Evolutionary conservation across 768 basidiomycete species (phyloP), one percentile per base, ranked within the genome.

Genomic region (Tylopilus cervinicoccineus): DNA sequence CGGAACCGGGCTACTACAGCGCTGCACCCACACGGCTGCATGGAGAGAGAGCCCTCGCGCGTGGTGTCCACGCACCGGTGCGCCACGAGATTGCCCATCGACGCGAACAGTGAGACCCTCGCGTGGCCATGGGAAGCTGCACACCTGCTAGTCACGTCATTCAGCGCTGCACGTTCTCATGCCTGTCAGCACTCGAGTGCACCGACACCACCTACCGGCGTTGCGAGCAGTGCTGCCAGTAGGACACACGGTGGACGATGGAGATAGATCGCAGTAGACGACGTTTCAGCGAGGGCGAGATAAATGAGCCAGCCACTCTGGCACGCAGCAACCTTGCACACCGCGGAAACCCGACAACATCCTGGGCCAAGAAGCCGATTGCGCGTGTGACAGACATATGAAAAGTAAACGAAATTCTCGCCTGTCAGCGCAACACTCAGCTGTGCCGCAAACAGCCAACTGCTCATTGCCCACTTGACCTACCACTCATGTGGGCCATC

Each of bases 321-420:
- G 26, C 32, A 43, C 27, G 38, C 50, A 51, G 19, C 26, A 45
- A 17, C 50, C 20, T 17, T 41, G 36, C 32, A 37, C 37, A 48
- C 63, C 62, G 54, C 61, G 62, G 61, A 63, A 33, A 47, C 46
- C 57, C 57, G 57, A 52, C 44, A 20, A 54, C 50, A 43, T 27
- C 41, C 57, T n/a, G n/a, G n/a, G n/a, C 51, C 56, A 54, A 51
- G 55, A 61, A 51, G 40, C 40, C 26, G 39, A 38, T 41, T 28
- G 31, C 17, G 27, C n/a, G n/a, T n/a, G n/a, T n/a, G 45, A 34
- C 39, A 51, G 50, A 48, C 43, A 61, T 48, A 46, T 52, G 60
- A 46, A 28, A 49, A 46, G 9, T 34, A 31, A 42, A 38, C 23
- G 27, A 40, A 6, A n/a, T n/a, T 40, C 39, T 28, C 48, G 26